Base-by-base conservation (phyloP, 1,284 basidiomycete species). In the Golubevia pallescens region DNA sequence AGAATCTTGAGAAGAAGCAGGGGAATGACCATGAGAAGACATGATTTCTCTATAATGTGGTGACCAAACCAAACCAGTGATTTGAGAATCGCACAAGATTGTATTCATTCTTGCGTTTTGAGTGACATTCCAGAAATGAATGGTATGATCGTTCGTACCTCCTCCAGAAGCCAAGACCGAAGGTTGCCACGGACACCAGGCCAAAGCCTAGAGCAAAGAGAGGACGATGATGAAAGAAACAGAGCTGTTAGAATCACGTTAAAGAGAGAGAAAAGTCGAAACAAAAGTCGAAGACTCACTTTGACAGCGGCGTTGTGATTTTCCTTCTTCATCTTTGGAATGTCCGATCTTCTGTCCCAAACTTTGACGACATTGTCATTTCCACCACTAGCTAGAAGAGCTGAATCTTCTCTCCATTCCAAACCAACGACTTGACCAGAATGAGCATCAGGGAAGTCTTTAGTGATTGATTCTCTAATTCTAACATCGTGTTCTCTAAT, bases 111-210 rank as follows among this genome's bases (percentile, higher is more conserved):
- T 74, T 24, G 82, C 74, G 68, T 75, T 75, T 23, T 78, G 73
- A 21, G 80, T 81, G 53, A 80, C 81, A 66, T 84, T 84, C 94
- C 95, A 97, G 69, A 97, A 89, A 83, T 98, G 93, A 75, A 98
- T 93, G 23, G 92, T 93, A 52, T 94, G 93, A 83, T 99, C 96
- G 69, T 93, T 93, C 0, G 94, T 95, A 0, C 97, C 97, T 1
- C 97, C 97, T 0, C 97, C 97, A 0, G 93, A 92, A 0, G 96
- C 96, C 58, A 99, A 90, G 6, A 99, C 88, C 7, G 92, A 92
- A 0, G 92, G 90, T 87, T 96, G 93, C 95, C 96, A 98, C 0
- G 96, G 94, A 74, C 94, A 97, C 94, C 97, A 99, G 0, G 94
- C 93, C 57, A 99, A 88, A 0, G 95, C 95, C 92, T 93, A 65